Evolutionary conservation across 768 basidiomycete genomes (phyloP).

Genomic region (Coprinopsis marcescibilis): DNA sequence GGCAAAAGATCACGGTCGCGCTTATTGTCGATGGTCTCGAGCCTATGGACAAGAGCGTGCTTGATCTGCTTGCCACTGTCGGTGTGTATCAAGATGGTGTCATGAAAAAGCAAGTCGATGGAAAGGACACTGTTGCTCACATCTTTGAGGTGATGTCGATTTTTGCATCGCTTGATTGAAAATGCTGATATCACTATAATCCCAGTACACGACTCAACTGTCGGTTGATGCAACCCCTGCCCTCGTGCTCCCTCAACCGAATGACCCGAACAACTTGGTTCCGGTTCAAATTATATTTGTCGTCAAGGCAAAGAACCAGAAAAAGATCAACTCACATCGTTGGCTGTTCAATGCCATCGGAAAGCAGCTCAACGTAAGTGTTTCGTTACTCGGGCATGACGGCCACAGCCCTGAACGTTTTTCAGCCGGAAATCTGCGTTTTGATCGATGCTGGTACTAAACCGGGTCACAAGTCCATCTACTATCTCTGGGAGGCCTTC

Average conservation of each 20-base stretch:
- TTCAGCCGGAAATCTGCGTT: conserved; percentile 84
- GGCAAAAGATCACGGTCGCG: conserved; percentile 89
- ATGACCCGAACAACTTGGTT: conserved; percentile 88
- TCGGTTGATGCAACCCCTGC: conserved; percentile 89
- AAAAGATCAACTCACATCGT: conserved; percentile 93
- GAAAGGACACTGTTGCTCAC: conserved; percentile 86
- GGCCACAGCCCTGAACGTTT: not conserved
- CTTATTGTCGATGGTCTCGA: conserved; percentile 92
- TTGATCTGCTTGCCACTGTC: conserved; percentile 83
- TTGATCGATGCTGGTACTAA: conserved; percentile 95
- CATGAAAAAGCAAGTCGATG: conserved; percentile 90
- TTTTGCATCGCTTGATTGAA: not conserved
- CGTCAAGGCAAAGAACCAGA: conserved; percentile 90
- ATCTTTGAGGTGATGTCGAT: conserved; percentile 74
- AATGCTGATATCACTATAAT: not conserved
- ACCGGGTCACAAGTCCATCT: conserved; percentile 93
- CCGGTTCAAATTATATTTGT: conserved; percentile 91
- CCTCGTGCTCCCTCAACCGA: conserved; percentile 82
- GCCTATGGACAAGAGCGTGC: conserved; percentile 90
- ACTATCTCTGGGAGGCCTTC: conserved; percentile 91
- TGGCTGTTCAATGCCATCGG: conserved; percentile 97
- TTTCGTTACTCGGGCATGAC: conserved; percentile 2
- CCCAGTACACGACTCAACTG: conserved; percentile 91
- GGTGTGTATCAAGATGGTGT: conserved; percentile 94
- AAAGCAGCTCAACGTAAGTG: conserved; percentile 60